Percentiles rank a stretch among this genome's conserved stretches.
Conservation (phyloP, 768 basidiomycete genomes). For the Suillus lakei region DNA sequence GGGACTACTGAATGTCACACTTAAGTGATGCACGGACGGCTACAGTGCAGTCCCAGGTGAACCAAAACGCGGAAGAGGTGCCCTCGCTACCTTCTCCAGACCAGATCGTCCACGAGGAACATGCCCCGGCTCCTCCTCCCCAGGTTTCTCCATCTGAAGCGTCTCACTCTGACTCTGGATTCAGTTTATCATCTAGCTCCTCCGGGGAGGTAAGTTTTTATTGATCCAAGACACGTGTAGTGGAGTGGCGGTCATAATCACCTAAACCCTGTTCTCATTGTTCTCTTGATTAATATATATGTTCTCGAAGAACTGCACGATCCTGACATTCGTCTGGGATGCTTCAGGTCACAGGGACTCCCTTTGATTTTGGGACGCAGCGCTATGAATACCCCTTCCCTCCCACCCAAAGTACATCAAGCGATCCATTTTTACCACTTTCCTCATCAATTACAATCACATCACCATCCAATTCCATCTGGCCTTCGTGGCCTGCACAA, state of each 20-base stretch:
- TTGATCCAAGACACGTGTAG: conserved; percentile 9
- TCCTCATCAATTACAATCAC: conserved; percentile 23
- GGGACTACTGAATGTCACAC: conserved; percentile 10
- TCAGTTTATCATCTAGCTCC: conserved; percentile 35
- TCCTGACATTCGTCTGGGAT: conserved; percentile 8
- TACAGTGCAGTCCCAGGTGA: neutral
- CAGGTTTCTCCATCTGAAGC: conserved; percentile 19
- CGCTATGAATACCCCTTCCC: conserved; percentile 40
- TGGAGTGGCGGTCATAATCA: conserved; percentile 10
- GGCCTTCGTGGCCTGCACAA: conserved; percentile 32
- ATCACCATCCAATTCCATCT: conserved; percentile 28
- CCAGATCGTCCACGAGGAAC: conserved; percentile 9
- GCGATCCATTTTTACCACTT: conserved; percentile 29
- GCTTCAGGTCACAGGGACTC: conserved; percentile 36
- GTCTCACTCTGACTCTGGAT: conserved; percentile 34
- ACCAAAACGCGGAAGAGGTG: conserved; percentile 1
- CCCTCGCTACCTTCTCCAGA: conserved; percentile 1
- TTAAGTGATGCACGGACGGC: neutral
- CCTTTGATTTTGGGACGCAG: conserved; percentile 37
- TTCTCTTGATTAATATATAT: conserved; percentile 10
- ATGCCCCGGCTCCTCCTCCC: conserved; percentile 5
- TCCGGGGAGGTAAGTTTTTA: conserved; percentile 35
- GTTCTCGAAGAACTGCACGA: conserved; percentile 5
- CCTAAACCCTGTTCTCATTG: conserved; percentile 10
- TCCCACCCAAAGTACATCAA: conserved; percentile 32